Evolutionary conservation across 441 rosid genomes (phyloP), one percentile per base, ranked within the genome.

Genomic region (Viola pubescens): DNA sequence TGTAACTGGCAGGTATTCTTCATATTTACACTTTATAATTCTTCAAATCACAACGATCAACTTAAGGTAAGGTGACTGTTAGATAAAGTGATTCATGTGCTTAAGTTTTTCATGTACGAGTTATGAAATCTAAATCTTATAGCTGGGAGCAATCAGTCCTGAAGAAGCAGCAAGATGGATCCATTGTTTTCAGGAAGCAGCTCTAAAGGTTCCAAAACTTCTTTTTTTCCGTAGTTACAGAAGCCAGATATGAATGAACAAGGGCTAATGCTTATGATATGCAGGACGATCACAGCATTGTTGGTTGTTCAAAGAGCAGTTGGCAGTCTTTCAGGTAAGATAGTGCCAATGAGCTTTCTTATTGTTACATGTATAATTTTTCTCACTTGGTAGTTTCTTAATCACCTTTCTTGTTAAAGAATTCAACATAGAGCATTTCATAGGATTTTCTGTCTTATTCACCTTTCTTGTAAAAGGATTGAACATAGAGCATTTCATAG

Each of bases 141-240:
- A 92, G 98, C 70, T 92, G 73, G 98, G 98, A 82, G 97, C 98
- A 68, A 81, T 87, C 72, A 83, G 98, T 69, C 90, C 98, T 47
- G 96, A 92, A 65, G 98, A 89, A 78, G 98, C 97, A 65, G 98
- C 95, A 51, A 83, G 80, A 73, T 92, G 98, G 98, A 92, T 92
- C 69, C 94, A 78, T 73, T 79, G 81, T 26, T 78, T 92, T 46
- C 85, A 87, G 71, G 88, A 89, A 67, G 79, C 84, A 53, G 91
- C 96, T 64, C 71, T 87, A 70, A 82, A 92, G 97, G 96, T 92
- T 48, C 19, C 13, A 50, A 56, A 67, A 16, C 19, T 16, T 16
- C 19, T 53, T 65, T 38, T 65, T 59, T 56, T 26, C 34, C 34
- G 1, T 51, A 39, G 5, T 39, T 53, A 26, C 43, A 49, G 26